Evolutionary conservation across 306 rosid genomes (phyloP).

Genomic region (Luffa aegyptiaca): DNA sequence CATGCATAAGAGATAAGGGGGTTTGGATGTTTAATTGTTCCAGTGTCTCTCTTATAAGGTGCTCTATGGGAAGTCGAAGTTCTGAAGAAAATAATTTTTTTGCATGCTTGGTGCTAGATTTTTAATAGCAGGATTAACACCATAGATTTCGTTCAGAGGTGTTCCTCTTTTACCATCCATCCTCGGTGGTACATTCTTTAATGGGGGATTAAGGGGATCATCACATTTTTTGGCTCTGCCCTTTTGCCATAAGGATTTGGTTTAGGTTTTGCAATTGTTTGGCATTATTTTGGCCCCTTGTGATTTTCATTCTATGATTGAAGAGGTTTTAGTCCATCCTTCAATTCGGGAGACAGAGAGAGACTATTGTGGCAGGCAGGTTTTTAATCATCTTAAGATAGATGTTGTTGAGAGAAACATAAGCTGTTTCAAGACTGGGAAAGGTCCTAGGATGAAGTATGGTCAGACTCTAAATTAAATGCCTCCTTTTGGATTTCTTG

Average conservation of each 20-base stretch:
- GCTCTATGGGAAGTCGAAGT: neutral
- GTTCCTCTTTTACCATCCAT: neutral
- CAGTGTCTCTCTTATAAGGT: neutral
- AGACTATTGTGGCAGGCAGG: neutral
- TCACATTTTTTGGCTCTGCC: neutral
- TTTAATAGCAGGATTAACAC: neutral
- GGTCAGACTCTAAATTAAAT: neutral
- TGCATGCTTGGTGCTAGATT: neutral
- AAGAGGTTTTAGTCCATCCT: neutral
- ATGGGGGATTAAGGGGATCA: neutral
- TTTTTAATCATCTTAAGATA: neutral
- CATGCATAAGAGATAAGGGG: neutral
- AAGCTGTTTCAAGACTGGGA: neutral
- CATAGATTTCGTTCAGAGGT: neutral
- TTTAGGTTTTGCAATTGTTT: neutral
- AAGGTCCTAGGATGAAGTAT: neutral
- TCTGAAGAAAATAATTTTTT: neutral
- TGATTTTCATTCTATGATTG: neutral
- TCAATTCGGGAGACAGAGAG: neutral
- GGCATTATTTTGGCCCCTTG: neutral
- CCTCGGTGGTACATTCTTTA: neutral
- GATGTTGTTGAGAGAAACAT: neutral
- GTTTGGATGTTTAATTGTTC: neutral
- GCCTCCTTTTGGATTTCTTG: neutral
- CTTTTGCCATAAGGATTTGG: neutral